Evolutionary conservation across 2,329 filamentous ascomycete genomes (phyloP).

Genomic region (Claviceps africana): DNA sequence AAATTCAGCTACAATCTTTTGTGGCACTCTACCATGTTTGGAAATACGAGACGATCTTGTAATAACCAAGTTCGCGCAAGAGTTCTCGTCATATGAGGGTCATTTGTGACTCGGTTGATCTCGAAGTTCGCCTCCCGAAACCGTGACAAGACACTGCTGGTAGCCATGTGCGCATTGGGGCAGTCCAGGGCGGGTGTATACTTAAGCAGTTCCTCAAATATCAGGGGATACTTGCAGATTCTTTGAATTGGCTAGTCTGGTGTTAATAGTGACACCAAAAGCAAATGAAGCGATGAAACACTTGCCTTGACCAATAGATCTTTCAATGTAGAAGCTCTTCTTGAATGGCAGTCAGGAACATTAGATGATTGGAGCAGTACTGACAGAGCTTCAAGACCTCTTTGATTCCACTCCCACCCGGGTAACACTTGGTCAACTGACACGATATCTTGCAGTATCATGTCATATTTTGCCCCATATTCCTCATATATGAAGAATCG

Average conservation of each 20-base stretch:
- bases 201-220: conserved; percentile 73
- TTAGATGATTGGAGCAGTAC: conserved; percentile 60
- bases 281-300: not conserved
- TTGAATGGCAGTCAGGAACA: conserved; percentile 45
- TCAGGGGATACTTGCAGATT: conserved; percentile 76
- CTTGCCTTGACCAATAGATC: conserved; percentile 81
- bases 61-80: conserved; percentile 76
- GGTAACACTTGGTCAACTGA: conserved; percentile 53
- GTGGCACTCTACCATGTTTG: conserved; percentile 43
- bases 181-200: conserved; percentile 76
- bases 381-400: conserved; percentile 71
- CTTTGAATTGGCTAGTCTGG: conserved; percentile 67
- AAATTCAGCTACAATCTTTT: not conserved
- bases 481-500: conserved; percentile 82
- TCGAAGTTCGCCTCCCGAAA: conserved; percentile 62
- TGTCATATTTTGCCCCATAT: conserved; percentile 79
- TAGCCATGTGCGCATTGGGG: conserved; percentile 65
- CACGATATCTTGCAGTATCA: conserved; percentile 66
- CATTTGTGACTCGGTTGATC: conserved; percentile 75
- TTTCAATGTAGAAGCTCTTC: conserved; percentile 66
- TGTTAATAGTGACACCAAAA: not conserved
- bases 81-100: conserved; percentile 51
- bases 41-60: conserved; percentile 67
- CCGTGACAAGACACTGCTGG: conserved; percentile 58
- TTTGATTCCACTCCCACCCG: conserved; percentile 68